Evolutionary conservation across 345 rosid genomes (phyloP).

Genomic region (Aegle marmelos): DNA sequence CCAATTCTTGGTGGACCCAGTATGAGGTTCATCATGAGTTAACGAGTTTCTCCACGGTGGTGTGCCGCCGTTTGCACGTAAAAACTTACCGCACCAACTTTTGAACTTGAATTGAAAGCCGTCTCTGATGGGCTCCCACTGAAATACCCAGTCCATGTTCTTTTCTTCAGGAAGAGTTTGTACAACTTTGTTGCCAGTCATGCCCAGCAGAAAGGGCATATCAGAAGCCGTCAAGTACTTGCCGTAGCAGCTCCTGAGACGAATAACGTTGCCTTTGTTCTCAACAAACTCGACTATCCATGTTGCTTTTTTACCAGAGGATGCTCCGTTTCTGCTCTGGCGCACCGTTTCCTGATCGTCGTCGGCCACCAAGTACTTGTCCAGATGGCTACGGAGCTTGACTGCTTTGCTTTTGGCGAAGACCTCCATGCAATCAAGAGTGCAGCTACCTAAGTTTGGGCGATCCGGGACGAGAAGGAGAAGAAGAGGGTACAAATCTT

Average conservation of each 20-base stretch:
- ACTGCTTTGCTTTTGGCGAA: slow-evolving; percentile 60
- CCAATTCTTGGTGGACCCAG: slow-evolving; percentile 61
- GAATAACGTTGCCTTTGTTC: slow-evolving; percentile 36
- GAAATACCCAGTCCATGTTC: slow-evolving; percentile 47
- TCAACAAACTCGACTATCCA: slow-evolving; percentile 76
- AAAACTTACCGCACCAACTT: slow-evolving; percentile 66
- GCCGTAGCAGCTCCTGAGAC: slow-evolving; percentile 58
- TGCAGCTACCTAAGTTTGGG: not conserved
- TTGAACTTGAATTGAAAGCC: slow-evolving; percentile 63
- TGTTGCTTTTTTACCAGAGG: slow-evolving; percentile 31
- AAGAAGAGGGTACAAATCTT: too few species aligned
- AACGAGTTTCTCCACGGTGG: slow-evolving; percentile 93
- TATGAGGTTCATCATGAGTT: slow-evolving; percentile 78
- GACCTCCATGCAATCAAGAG: slow-evolving; percentile 40
- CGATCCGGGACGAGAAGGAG: too few species aligned
- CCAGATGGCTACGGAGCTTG: slow-evolving; percentile 79
- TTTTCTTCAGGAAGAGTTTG: slow-evolving; percentile 45
- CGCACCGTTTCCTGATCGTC: slow-evolving; percentile 61
- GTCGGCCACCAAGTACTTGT: slow-evolving; percentile 75
- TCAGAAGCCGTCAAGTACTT: slow-evolving; percentile 75
- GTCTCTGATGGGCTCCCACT: slow-evolving; percentile 82
- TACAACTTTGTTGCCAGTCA: slow-evolving; percentile 72
- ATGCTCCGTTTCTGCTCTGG: slow-evolving; percentile 65
- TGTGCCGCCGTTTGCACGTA: slow-evolving; percentile 83
- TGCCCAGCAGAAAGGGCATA: slow-evolving; percentile 69